Percentiles rank a stretch among this genome's conserved stretches.
Conservation (phyloP, 805 yeast genomes). For the Zygotorulaspora danielsina region DNA sequence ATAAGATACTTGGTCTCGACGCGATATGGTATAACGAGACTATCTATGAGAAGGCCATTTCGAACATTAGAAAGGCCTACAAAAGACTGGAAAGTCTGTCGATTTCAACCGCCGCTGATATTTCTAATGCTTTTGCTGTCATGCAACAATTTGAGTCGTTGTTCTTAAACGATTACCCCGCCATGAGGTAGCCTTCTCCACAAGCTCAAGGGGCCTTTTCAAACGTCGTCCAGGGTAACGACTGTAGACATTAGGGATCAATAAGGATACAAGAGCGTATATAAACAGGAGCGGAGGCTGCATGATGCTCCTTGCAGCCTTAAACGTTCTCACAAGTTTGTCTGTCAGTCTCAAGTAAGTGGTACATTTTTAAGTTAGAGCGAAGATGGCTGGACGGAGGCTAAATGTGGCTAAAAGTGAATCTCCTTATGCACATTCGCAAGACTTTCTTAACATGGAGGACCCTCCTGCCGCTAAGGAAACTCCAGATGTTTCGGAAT, state of each 20-base stretch:
- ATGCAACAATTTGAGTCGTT: conserved; percentile 1
- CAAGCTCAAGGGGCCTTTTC: neutral
- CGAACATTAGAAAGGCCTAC: conserved; percentile 3
- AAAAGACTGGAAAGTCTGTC: conserved; percentile 2
- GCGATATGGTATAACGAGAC: conserved; percentile 14
- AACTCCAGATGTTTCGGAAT: conserved; percentile 15
- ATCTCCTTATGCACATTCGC: conserved; percentile 10
- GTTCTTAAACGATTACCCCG: conserved; percentile 8
- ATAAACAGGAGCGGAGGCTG: neutral
- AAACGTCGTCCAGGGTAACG: neutral
- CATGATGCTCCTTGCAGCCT: neutral
- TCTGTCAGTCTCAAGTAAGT: too few species aligned
- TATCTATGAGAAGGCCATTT: conserved; percentile 1
- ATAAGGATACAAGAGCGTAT: neutral
- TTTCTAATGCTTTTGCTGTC: neutral
- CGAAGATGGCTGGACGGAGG: conserved; percentile 3
- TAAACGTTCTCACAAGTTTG: too few species aligned
- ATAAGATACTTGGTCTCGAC: conserved; percentile 13
- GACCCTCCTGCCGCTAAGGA: conserved; percentile 25
- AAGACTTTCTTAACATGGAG: conserved; percentile 22
- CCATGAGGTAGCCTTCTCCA: conserved; percentile 5
- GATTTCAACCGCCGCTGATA: conserved; percentile 1
- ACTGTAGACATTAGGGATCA: neutral
- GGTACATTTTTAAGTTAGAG: too few species aligned
- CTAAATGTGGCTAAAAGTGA: conserved; percentile 5